A percentile compares a stretch with the other conserved stretches of the same genome.
These are phyloP conservation scores for Dothistroma pini DNA, from an alignment of 2,329 filamentous ascomycete genomes.

Conservation along the genomic window DNA sequence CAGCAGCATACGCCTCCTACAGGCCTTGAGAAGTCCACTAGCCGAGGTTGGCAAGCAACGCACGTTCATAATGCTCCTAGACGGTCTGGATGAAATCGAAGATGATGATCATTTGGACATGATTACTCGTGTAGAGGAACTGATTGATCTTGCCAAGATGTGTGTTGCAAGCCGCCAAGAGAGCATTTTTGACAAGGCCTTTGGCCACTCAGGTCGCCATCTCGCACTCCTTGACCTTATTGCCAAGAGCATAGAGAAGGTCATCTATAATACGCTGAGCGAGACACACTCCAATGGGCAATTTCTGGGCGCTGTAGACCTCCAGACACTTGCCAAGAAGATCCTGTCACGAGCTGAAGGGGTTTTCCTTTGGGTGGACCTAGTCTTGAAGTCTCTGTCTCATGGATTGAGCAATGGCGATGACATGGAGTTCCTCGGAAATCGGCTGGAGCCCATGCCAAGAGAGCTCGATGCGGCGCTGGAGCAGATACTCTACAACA, in stretches of 20 bases:
- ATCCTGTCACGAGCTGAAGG: not conserved
- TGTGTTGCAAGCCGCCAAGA: not conserved
- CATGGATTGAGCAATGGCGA: not conserved
- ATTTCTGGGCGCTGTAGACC: not conserved
- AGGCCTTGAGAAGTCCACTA: not conserved
- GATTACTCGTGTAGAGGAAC: not conserved
- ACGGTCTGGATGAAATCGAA: not conserved
- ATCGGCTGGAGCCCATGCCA: not conserved
- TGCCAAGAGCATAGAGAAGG: not conserved
- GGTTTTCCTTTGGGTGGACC: not conserved
- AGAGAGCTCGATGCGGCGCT: not conserved
- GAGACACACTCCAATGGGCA: not conserved
- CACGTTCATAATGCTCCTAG: not conserved
- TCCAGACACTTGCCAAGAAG: not conserved
- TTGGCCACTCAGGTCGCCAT: not conserved
- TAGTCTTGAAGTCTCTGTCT: not conserved
- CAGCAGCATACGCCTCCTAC: not conserved
- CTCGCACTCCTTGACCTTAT: not conserved
- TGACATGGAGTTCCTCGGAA: not conserved
- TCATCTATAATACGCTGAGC: not conserved
- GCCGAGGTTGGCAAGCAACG: not conserved
- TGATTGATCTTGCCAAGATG: not conserved
- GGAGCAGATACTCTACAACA: not conserved
- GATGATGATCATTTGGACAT: not conserved
- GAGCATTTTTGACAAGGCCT: not conserved